Conservation (phyloP, 805 yeast genomes). For the Starmerella cellae region DNA sequence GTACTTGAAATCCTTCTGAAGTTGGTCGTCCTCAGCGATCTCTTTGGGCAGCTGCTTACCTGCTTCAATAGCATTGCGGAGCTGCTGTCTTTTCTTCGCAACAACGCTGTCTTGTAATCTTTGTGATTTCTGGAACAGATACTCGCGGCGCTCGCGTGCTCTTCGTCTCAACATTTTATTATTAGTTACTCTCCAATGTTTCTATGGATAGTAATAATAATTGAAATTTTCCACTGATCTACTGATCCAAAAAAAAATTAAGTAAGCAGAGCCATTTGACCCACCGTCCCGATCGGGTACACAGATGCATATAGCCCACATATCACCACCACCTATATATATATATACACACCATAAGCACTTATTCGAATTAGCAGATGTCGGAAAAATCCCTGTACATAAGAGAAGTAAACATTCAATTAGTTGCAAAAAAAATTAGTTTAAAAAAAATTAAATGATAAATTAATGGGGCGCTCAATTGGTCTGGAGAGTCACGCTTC, state of each 20-base stretch:
- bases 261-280: too few species aligned
- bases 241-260: background rate
- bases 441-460: too few species aligned
- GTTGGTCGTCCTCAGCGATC: constrained; percentile 67
- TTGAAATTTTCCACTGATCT: background rate
- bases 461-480: too few species aligned
- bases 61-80: constrained; percentile 76
- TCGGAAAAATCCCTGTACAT: too few species aligned
- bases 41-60: constrained; percentile 88
- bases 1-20: constrained; percentile 70
- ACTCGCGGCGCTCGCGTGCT: constrained; percentile 93
- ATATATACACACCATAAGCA: too few species aligned
- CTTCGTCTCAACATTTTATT: constrained; percentile 58
- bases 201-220: too few species aligned
- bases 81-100: constrained; percentile 72
- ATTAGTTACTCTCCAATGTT: too few species aligned
- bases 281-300: too few species aligned
- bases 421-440: background rate
- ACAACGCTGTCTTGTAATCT: constrained; percentile 80
- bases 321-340: too few species aligned
- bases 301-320: too few species aligned
- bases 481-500: constrained; percentile 45
- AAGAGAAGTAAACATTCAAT: too few species aligned
- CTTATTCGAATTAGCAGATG: too few species aligned
- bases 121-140: constrained; percentile 73